Base-by-base conservation (phyloP, 495 filamentous ascomycete species). In the Thermothielavioides terrestris region DNA sequence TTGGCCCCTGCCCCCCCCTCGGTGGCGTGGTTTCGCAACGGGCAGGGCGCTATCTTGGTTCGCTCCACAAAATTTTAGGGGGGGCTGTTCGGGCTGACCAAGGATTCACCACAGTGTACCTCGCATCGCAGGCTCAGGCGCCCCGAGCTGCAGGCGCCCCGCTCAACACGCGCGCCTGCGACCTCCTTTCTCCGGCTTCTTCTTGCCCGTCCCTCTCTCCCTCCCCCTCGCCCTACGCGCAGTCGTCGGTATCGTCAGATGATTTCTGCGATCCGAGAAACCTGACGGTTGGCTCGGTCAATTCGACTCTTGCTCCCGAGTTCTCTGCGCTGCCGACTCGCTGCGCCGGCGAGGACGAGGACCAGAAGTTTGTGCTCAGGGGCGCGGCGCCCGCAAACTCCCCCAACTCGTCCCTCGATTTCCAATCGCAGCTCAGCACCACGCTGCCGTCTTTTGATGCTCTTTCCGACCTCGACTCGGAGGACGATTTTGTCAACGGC, bases 261-360 rank as follows among this genome's bases (percentile, higher is more conserved):
- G 86, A 89, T 68, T 95, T 95, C 60, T 97, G 92, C 69, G 89
- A 98, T 60, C 92, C 92, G 20, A 85, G 90, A 52, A 86, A 94
- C 59, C 74, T 98, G 40, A 92, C 86, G 4, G 89, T 95, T 36
- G 80, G 81, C 61, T 73, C 80, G 1, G 75, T 80, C 32, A 72
- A 72, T 62, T 68, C 67, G 41, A 73, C 65, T 53, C 62, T 79
- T 49, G 71, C 75, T 26, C 70, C 80, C 23, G 85, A 88, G 22
- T 84, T 90, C 45, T 78, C 85, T 27, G 65, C 63, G 43, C 72
- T 67, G 48, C 65, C 65, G 50, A 53, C 64, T 0, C 73, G 91
- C 7, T 79, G 77, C 55, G 75, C 77, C 18, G 80, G 79, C 42
- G 85, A 88, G 65, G 82, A 88, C 68, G 84, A 90, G 50, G 88